Conservation (phyloP, 202 grass and related monocot genomes). For the Saccharum hybrid region DNA sequence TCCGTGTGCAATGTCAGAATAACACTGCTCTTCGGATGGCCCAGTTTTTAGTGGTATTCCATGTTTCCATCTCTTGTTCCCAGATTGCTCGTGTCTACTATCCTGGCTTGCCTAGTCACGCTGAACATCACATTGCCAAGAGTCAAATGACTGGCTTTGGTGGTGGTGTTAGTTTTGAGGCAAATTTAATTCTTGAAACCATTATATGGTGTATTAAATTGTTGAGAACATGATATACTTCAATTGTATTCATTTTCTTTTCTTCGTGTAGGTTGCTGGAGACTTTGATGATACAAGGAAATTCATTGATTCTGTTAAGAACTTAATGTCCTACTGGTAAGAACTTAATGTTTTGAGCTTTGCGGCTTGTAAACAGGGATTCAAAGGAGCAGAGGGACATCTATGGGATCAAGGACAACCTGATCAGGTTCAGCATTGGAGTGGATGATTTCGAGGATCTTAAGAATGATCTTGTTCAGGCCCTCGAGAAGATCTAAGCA, state of each 20-base stretch:
- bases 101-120: conserved; percentile 91
- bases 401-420: conserved; percentile 97
- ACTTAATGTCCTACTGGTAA: conserved; percentile 99
- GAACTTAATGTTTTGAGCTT: not conserved
- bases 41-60: conserved; percentile 74
- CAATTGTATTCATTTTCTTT: conserved; percentile 4
- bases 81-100: conserved; percentile 89
- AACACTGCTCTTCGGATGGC: conserved; percentile 93
- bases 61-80: conserved; percentile 30
- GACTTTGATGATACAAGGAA: conserved; percentile 76
- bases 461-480: conserved; percentile 88
- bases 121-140: conserved; percentile 96
- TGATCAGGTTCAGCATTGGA: conserved; percentile 97
- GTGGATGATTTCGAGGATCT: conserved; percentile 92
- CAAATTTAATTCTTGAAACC: conserved; percentile 35
- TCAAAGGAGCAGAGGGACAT: conserved; percentile 77
- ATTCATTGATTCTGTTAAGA: conserved; percentile 96
- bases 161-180: conserved; percentile 99
- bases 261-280: conserved; percentile 68
- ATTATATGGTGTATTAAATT: not conserved
- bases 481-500: conserved; percentile 76
- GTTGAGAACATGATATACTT: not conserved
- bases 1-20: conserved; percentile 96
- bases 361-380: conserved; percentile 67
- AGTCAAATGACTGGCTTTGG: conserved; percentile 98